Evolutionary conservation across 176 grass and related monocot species (phyloP), one percentile per base, ranked within the genome.

Genomic region (Rhynchospora pubera): DNA sequence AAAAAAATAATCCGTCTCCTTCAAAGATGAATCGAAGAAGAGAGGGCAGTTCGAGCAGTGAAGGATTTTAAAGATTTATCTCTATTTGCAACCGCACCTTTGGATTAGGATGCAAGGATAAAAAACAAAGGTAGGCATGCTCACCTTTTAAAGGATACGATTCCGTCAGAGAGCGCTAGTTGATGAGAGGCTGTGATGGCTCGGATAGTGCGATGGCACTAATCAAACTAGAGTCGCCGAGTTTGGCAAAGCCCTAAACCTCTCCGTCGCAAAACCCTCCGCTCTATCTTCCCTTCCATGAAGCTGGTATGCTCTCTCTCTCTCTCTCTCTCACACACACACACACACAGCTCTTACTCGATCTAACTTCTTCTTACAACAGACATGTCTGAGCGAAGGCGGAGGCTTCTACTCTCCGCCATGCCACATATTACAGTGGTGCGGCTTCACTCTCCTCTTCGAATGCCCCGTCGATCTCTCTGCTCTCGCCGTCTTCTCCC

Each of bases 401-500:
- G 52, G 48, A 1, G 72, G 92, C 57, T 92, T 87, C 87, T 63
- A 94, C 87, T 44, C 26, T 66, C 82, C 89, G 64, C 84, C 90
- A 18, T 91, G 85, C 44, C 89, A 98, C 72, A 59, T 98, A 6
- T 62, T 93, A 21, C 88, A 95, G 65, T 32, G 90, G 23, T 85
- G 88, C 51, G 90, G 90, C 14, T 34, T 93, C 82, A 85, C 87
- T 5, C 58, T 94, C 85, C 95, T 98, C 72, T 85, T 98, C 0
- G 96, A 98, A 30, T 94, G 90, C 90, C 96, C 96, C 57, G 0
- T 98, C 57, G 87, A 98, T 85, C 89, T 98, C 84, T 91, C 89
- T 48, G 56, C 87, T n/a, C 87, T 98, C 24, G 1, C 74, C 10
- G 80, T 79, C 24, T 98, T 98, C 87, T 64, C 90, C 32, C 87